Conservation (phyloP, 352 stramenopile genomes). For the Pythium aphanidermatum region DNA sequence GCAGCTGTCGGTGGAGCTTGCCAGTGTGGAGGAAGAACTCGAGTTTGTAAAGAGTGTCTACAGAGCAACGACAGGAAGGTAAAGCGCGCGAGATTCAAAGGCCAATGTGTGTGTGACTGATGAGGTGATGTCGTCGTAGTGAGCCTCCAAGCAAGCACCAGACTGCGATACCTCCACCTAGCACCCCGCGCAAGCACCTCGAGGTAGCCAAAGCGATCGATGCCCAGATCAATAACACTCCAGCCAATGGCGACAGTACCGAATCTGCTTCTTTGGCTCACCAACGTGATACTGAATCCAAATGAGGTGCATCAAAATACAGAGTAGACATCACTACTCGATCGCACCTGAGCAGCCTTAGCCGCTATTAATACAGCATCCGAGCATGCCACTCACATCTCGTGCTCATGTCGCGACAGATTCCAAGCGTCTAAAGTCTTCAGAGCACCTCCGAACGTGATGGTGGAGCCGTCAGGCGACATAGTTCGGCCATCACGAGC, state of each 20-base stretch:
- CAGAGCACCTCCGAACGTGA: no score
- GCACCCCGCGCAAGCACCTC: conserved; percentile 39
- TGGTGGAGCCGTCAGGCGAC: no score
- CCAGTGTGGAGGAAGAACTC: conserved; percentile 32
- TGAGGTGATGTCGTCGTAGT: conserved; percentile 16
- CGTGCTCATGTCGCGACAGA: no score
- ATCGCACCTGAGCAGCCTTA: no score
- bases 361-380: no score
- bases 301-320: no score
- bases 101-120: neutral
- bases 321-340: no score
- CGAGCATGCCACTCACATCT: no score
- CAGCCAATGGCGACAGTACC: neutral
- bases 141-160: conserved; percentile 25
- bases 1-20: conserved; percentile 38
- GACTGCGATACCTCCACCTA: conserved; percentile 9
- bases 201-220: conserved; percentile 18
- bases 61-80: conserved; percentile 43
- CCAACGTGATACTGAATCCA: no score
- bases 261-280: neutral
- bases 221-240: conserved; percentile 12
- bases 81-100: neutral
- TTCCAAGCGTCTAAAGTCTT: no score
- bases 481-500: no score
- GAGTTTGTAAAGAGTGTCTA: conserved; percentile 50